Evolutionary conservation across 441 rosid species (phyloP).

Genomic region (Euphorbia corollata): DNA sequence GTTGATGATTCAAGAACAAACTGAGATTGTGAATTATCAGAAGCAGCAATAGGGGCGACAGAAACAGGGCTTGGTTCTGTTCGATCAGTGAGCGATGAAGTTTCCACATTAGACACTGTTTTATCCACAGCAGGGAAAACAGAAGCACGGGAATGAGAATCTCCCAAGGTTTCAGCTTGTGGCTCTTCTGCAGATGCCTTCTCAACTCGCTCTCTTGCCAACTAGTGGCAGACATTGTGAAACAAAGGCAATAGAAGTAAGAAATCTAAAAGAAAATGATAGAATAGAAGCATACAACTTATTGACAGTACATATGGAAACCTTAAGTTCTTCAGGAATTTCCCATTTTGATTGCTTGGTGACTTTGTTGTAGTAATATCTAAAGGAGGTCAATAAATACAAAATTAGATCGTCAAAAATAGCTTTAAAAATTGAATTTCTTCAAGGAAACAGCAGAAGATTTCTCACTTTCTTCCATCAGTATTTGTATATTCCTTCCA

Average conservation of each 20-base stretch:
- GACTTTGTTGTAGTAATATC: conserved; percentile 86
- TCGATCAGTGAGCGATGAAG: conserved; percentile 30
- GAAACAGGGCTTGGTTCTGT: conserved; percentile 48
- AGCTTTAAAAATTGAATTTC: background rate
- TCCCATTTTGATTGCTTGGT: conserved; percentile 95
- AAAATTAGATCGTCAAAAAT: background rate
- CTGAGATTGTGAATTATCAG: conserved; percentile 27
- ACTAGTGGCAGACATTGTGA: conserved; percentile 35
- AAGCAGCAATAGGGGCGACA: conserved; percentile 43
- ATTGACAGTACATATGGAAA: conserved; percentile 16
- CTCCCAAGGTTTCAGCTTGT: conserved; percentile 28
- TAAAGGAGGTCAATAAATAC: conserved; percentile 26
- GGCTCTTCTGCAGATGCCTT: conserved; percentile 36
- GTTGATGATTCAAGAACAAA: conserved; percentile 31
- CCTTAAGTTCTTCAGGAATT: conserved; percentile 94
- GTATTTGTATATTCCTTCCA: conserved; percentile 82
- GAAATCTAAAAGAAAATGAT: conserved; percentile 11
- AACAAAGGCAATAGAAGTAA: conserved; percentile 11
- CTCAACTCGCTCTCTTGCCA: conserved; percentile 84
- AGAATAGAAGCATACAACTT: background rate
- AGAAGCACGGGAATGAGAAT: conserved; percentile 27
- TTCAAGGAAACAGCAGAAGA: conserved; percentile 9
- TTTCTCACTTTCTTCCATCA: conserved; percentile 71
- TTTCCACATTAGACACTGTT: conserved; percentile 33
- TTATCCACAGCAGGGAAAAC: conserved; percentile 25